A percentile compares a stretch with the other conserved stretches of the same genome.
phyloP scores from a whole-genome alignment of 176 grass and related monocot genomes.

The Melocanna baccifera region DNA sequence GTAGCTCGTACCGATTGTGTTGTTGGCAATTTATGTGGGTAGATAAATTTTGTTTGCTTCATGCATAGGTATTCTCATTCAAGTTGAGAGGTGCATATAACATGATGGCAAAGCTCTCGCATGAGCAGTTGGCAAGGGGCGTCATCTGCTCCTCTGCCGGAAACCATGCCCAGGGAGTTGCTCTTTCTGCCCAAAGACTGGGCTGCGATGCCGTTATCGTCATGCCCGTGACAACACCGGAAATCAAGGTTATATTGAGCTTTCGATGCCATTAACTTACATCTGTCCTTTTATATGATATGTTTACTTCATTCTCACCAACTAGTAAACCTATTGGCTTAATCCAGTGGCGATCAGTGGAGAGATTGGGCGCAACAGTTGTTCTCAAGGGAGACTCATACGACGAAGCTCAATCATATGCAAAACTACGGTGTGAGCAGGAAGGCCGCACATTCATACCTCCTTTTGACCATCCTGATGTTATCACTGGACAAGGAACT shows the following conservation, averaged over 20 bases:
- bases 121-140: slow-evolving; percentile 69
- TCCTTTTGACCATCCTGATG: slow-evolving; percentile 96
- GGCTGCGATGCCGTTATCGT: slow-evolving; percentile 94
- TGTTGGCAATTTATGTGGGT: background rate
- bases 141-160: slow-evolving; percentile 99
- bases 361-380: slow-evolving; percentile 86
- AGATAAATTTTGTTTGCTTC: slow-evolving; percentile 10
- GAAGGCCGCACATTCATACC: slow-evolving; percentile 91
- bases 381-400: slow-evolving; percentile 87
- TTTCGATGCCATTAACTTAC: background rate
- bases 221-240: slow-evolving; percentile 97
- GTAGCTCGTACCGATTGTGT: background rate
- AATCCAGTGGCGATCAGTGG: slow-evolving; percentile 83
- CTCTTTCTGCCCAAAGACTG: slow-evolving; percentile 76
- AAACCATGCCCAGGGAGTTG: slow-evolving; percentile 99
- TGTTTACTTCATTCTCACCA: background rate
- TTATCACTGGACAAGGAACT: slow-evolving; percentile 90
- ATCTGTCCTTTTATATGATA: background rate
- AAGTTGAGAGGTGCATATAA: slow-evolving; percentile 98
- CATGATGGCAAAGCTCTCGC: slow-evolving; percentile 94
- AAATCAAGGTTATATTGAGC: slow-evolving; percentile 78
- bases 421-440: slow-evolving; percentile 72
- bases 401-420: slow-evolving; percentile 90
- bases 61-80: slow-evolving; percentile 90
- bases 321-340: slow-evolving; percentile 20